Conservation (phyloP, 2,329 filamentous ascomycete species). For the Colletotrichum aenigma region DNA sequence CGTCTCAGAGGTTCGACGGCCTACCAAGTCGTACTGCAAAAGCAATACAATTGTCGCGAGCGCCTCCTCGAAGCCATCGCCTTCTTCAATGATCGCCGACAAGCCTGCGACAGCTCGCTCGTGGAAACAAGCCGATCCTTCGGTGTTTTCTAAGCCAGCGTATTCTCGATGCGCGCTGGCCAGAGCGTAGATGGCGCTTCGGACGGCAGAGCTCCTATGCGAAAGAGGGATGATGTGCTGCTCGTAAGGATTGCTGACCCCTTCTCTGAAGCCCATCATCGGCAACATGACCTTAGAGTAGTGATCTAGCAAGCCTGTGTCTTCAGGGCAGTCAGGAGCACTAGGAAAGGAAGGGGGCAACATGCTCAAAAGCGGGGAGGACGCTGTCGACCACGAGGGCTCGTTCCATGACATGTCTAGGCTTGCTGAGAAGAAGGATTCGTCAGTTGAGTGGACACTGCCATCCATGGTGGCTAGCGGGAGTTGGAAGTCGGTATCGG, state of each 20-base stretch:
- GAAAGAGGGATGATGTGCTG: constrained; percentile 8
- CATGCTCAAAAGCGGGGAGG: neutral
- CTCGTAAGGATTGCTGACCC: neutral
- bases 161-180: constrained; percentile 18
- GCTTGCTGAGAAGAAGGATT: neutral
- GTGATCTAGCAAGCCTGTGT: constrained; percentile 13
- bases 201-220: constrained; percentile 12
- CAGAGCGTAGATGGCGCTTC: constrained; percentile 15
- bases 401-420: constrained; percentile 8
- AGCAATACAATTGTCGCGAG: constrained; percentile 15
- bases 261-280: constrained; percentile 8
- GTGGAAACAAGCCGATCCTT: constrained; percentile 11
- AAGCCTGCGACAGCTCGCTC: constrained; percentile 8
- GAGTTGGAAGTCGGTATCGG: neutral
- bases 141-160: neutral
- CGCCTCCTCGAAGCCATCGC: constrained; percentile 11
- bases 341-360: neutral
- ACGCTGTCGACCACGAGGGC: neutral
- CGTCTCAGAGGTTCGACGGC: neutral
- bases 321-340: neutral
- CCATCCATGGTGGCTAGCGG: neutral
- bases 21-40: constrained; percentile 18
- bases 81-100: constrained; percentile 12
- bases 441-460: neutral
- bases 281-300: constrained; percentile 4